These are phyloP conservation scores for Colletotrichum theobromicola DNA, from an alignment of 2,329 filamentous ascomycete genomes.

Conservation along the genomic window DNA sequence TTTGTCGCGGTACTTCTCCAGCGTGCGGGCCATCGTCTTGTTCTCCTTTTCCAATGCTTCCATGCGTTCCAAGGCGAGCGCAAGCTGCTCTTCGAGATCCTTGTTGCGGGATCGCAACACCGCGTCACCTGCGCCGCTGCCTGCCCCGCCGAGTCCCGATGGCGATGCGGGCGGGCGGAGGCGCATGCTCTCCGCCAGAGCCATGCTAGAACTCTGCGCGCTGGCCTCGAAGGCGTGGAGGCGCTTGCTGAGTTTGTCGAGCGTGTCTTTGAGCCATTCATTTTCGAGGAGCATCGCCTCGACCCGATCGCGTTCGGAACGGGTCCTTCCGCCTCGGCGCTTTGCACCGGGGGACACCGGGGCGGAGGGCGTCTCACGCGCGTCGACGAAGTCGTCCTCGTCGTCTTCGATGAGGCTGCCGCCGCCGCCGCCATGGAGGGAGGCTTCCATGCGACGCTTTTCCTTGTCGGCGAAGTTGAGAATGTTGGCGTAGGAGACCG, in stretches of 20 bases:
- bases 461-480: conserved; percentile 73
- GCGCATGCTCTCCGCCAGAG: conserved; percentile 83
- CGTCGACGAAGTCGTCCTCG: conserved; percentile 91
- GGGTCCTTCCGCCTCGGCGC: conserved; percentile 44
- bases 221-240: conserved; percentile 94
- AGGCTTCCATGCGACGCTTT: conserved; percentile 62
- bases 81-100: conserved; percentile 73
- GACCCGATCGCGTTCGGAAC: conserved; percentile 55
- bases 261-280: conserved; percentile 79
- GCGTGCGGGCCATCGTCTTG: conserved; percentile 58
- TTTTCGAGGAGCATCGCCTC: conserved; percentile 95
- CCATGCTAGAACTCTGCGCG: conserved; percentile 85
- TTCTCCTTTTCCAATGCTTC: conserved; percentile 70
- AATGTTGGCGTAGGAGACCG: conserved; percentile 91
- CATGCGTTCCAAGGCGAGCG: conserved; percentile 61
- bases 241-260: conserved; percentile 85
- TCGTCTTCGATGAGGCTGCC: conserved; percentile 63
- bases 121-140: conserved; percentile 32
- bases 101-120: conserved; percentile 54
- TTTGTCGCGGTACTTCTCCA: conserved; percentile 64
- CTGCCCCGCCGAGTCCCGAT: conserved; percentile 31
- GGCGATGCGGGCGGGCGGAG: conserved; percentile 64
- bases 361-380: conserved; percentile 66
- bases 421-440: conserved; percentile 40
- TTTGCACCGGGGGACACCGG: conserved; percentile 46